A percentile compares a stretch with the other conserved stretches of the same genome.
Conservation (phyloP, 2,329 filamentous ascomycete species). For the Phaeophleospora eucalypticola region DNA sequence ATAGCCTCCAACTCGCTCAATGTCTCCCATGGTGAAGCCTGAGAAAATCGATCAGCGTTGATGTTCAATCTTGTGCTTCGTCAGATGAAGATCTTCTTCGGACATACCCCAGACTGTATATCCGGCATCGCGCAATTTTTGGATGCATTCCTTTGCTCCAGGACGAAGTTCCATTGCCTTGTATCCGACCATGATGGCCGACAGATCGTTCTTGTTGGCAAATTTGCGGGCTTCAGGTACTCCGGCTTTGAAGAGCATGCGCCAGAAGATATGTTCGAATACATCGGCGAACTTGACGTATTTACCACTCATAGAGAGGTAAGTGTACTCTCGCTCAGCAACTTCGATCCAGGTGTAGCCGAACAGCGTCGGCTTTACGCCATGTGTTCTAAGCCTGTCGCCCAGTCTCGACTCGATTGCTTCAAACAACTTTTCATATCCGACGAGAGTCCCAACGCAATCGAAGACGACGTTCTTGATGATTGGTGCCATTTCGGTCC, state of each 20-base stretch:
- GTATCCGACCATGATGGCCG: slow-evolving; percentile 39
- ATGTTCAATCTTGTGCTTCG: too few relatives aligned
- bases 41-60: slow-evolving; percentile 54
- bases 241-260: slow-evolving; percentile 44
- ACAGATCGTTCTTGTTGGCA: slow-evolving; percentile 41
- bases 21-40: slow-evolving; percentile 51
- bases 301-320: slow-evolving; percentile 42
- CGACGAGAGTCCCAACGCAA: slow-evolving; percentile 49
- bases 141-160: slow-evolving; percentile 41
- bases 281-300: slow-evolving; percentile 42
- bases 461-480: slow-evolving; percentile 31
- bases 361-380: slow-evolving; percentile 42
- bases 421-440: slow-evolving; percentile 42
- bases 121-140: slow-evolving; percentile 42
- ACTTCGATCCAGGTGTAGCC: slow-evolving; percentile 47
- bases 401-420: slow-evolving; percentile 42
- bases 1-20: slow-evolving; percentile 47
- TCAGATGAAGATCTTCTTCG: not conserved
- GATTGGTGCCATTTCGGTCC: slow-evolving; percentile 5
- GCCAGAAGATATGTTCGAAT: slow-evolving; percentile 47
- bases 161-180: slow-evolving; percentile 31
- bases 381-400: slow-evolving; percentile 35
- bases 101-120: slow-evolving; percentile 49
- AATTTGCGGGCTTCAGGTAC: slow-evolving; percentile 41
- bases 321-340: slow-evolving; percentile 48